phyloP scores from a whole-genome alignment of 805 yeast genomes.

The Myxozyma melibiosi region DNA sequence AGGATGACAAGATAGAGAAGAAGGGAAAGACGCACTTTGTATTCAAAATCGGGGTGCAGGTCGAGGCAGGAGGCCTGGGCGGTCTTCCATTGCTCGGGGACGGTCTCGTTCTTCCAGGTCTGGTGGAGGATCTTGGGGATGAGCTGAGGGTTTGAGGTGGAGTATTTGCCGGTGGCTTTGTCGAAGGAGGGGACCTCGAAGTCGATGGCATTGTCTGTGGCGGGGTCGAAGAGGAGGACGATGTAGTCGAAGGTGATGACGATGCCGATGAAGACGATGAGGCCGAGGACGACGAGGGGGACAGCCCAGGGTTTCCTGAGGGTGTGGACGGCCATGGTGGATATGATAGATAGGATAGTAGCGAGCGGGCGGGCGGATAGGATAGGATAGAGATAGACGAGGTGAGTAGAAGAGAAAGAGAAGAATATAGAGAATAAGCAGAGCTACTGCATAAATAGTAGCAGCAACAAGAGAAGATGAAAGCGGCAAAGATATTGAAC shows the following conservation, averaged over 20 bases:
- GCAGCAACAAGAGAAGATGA: no score
- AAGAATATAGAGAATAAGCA: no score
- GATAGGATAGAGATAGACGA: no score
- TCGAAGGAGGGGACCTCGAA: slow-evolving; percentile 24
- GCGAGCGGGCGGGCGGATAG: no score
- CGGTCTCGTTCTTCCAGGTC: slow-evolving; percentile 76
- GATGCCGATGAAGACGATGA: slow-evolving; percentile 26
- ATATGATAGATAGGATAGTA: background rate
- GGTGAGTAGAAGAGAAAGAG: no score
- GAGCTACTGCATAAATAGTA: no score
- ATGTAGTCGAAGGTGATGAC: slow-evolving; percentile 30
- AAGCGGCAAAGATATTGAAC: no score
- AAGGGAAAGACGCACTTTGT: slow-evolving; percentile 41
- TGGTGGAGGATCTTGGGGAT: slow-evolving; percentile 93
- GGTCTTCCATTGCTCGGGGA: slow-evolving; percentile 79
- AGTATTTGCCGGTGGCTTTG: slow-evolving; percentile 11
- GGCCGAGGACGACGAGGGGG: slow-evolving; percentile 26
- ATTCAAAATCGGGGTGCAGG: slow-evolving; percentile 84
- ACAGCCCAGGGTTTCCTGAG: slow-evolving; percentile 25
- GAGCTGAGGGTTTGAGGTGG: slow-evolving; percentile 44
- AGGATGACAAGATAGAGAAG: background rate
- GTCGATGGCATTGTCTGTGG: slow-evolving; percentile 30
- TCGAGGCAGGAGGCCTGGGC: slow-evolving; percentile 78
- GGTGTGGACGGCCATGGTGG: background rate
- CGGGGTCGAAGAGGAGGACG: slow-evolving; percentile 33